A percentile compares a stretch with the other conserved stretches of the same genome.
phyloP scores from a whole-genome alignment of 257 asterid genomes.

The Solanum clarkiae region DNA sequence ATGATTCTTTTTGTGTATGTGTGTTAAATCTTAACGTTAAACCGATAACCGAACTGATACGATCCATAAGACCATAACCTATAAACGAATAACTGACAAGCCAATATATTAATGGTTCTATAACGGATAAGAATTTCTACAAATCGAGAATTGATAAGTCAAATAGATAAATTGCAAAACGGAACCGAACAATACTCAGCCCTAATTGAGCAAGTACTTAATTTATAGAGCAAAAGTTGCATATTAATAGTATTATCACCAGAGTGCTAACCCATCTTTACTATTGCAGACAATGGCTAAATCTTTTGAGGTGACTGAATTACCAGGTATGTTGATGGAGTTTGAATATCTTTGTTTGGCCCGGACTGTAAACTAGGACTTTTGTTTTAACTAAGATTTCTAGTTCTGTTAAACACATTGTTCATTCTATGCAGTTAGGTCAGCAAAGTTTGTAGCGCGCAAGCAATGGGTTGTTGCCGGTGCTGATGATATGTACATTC shows the following conservation, averaged over 20 bases:
- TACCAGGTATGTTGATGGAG: constrained; percentile 61
- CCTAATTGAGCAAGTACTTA: not conserved
- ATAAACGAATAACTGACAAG: too few relatives aligned
- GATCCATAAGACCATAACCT: too few relatives aligned
- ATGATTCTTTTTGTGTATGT: too few relatives aligned
- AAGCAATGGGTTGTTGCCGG: constrained; percentile 99
- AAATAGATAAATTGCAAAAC: too few relatives aligned
- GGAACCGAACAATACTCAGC: too few relatives aligned
- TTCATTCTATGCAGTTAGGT: constrained; percentile 61
- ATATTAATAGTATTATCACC: not conserved
- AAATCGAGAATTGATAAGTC: too few relatives aligned
- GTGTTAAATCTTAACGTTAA: too few relatives aligned
- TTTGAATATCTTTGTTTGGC: constrained; percentile 3
- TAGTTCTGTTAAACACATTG: constrained; percentile 2
- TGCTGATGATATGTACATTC: constrained; percentile 96
- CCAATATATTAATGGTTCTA: too few relatives aligned
- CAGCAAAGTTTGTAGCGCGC: constrained; percentile 89
- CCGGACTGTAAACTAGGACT: not conserved
- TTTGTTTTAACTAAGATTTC: not conserved
- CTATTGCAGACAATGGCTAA: constrained; percentile 75
- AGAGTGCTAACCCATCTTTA: not conserved
- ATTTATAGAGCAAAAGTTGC: not conserved
- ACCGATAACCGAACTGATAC: too few relatives aligned
- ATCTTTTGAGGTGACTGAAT: constrained; percentile 91
- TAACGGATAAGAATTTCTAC: too few relatives aligned